phyloP scores from a whole-genome alignment of 441 rosid genomes.

The Hura crepitans region DNA sequence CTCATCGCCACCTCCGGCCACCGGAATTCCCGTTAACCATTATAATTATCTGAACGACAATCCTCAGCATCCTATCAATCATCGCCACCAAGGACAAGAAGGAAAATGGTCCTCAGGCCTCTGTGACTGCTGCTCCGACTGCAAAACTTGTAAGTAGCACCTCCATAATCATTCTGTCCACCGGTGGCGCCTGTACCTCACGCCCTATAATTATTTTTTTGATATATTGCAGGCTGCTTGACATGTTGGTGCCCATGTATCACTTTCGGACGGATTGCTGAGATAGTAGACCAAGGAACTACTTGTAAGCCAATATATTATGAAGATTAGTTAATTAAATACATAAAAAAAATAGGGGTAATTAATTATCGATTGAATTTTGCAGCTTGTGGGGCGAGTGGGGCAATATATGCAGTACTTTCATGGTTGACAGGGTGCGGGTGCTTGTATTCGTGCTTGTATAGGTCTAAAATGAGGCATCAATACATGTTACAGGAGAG shows the following conservation, averaged over 20 bases:
- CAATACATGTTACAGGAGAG: constrained; percentile 21
- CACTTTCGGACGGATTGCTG: constrained; percentile 62
- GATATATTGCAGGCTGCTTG: constrained; percentile 41
- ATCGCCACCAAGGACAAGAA: constrained; percentile 7
- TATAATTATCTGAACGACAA: background rate
- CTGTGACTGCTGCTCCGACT: constrained; percentile 24
- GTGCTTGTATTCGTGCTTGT: constrained; percentile 25
- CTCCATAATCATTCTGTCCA: too few species aligned
- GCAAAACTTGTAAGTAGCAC: constrained; percentile 21
- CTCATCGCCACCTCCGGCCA: background rate
- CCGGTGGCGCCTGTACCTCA: too few species aligned
- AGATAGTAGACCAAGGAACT: constrained; percentile 53
- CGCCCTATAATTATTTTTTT: background rate
- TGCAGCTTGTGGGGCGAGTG: constrained; percentile 30
- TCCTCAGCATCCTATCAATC: background rate
- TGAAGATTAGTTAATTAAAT: too few species aligned
- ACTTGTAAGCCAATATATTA: constrained; percentile 15
- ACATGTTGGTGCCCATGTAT: constrained; percentile 68
- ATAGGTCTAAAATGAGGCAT: constrained; percentile 28
- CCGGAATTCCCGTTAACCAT: background rate
- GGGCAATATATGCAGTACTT: constrained; percentile 20
- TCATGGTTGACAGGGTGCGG: constrained; percentile 15
- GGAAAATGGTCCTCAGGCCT: constrained; percentile 27
- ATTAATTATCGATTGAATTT: background rate
- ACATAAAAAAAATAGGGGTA: too few species aligned